Evolutionary conservation across 108 stramenopile genomes (phyloP), one percentile per base, ranked within the genome.

Genomic region (Skeletonema marinoi): DNA sequence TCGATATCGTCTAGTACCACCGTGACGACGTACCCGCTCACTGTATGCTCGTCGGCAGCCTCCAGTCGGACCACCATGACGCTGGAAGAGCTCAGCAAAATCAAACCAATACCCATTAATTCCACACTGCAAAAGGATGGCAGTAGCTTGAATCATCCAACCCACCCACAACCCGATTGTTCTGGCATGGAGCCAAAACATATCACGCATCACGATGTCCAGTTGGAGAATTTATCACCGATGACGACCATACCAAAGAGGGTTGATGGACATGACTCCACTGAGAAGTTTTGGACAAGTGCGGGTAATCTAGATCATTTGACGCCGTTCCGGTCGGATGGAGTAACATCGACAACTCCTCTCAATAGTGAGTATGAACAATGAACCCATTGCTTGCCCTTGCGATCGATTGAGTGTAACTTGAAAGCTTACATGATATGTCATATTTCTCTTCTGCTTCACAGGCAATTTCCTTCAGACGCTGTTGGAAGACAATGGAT

Each of bases 1-100:
- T 82, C 81, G 3, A 71, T 82, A 10, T 66, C 74, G 17, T 82
- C 81, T 12, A 76, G 54, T 38, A 77, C 75, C 19, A 82, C 75
- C 3, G 66, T 77, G 12, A 70, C 69, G 10, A 82, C 75, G 32
- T 56, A 71, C 31, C 81, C 81, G 1, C 67, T 82, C 13, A 82
- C 81, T 31, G 74, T 82, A 8, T 82, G 81, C 17, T 76, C 75
- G 6, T 76, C 75, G 0, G 64, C 67, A 7, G 60, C 66, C 25
- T 73, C 75, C 3, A 60, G 33, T n/a, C 70, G 81, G 13, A 71
- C 71, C 31, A 72, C 54, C 31, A 66, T 77, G 3, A 71, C 81
- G 3, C 30, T 46, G 21, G 54, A 56, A 56, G 54, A 56, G 54
- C 54, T 56, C 3, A 56, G 54, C 25, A 56, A 56, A n/a, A 25